A percentile compares a stretch with the other conserved stretches of the same genome.
Conservation (phyloP, 208 protist species). For the Zelonia costaricensis region DNA sequence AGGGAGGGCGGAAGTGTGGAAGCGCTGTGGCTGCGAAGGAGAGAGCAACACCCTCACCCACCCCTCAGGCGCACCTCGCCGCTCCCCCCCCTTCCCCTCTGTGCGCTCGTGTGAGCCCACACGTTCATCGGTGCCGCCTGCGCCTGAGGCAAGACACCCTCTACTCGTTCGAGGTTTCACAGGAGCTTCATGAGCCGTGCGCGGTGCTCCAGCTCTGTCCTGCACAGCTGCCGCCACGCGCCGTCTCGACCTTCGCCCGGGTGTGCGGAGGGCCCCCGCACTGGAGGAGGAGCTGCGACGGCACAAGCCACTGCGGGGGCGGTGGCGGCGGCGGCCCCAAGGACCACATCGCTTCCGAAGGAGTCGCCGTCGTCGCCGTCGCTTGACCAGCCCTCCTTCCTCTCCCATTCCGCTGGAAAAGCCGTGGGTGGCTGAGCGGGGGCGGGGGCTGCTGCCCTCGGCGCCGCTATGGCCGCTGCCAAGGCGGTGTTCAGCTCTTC, state of each 20-base stretch:
- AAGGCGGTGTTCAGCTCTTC: background rate
- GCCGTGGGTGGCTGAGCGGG: background rate
- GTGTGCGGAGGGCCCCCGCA: too few species aligned
- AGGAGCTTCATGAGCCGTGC: constrained; percentile 15
- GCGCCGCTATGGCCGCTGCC: background rate
- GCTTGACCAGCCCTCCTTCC: constrained; percentile 5
- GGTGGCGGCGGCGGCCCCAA: background rate
- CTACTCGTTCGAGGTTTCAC: constrained; percentile 1
- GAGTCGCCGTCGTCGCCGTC: constrained; percentile 6
- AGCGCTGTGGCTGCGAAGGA: too few species aligned
- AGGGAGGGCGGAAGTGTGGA: too few species aligned
- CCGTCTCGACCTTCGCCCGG: too few species aligned
- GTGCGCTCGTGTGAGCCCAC: too few species aligned
- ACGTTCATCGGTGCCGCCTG: too few species aligned
- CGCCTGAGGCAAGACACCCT: background rate
- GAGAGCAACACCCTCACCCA: too few species aligned
- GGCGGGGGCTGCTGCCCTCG: background rate
- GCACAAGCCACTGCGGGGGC: background rate
- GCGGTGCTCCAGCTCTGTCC: constrained; percentile 16
- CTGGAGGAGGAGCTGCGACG: background rate
- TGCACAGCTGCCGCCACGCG: constrained; percentile 24
- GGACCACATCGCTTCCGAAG: background rate
- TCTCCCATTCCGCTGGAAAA: background rate
- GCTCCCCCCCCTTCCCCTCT: too few species aligned
- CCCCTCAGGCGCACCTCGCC: too few species aligned